Percentiles rank a stretch among this genome's conserved stretches.
phyloP scores from a whole-genome alignment of 306 rosid genomes.

The Cyamopsis tetragonoloba region DNA sequence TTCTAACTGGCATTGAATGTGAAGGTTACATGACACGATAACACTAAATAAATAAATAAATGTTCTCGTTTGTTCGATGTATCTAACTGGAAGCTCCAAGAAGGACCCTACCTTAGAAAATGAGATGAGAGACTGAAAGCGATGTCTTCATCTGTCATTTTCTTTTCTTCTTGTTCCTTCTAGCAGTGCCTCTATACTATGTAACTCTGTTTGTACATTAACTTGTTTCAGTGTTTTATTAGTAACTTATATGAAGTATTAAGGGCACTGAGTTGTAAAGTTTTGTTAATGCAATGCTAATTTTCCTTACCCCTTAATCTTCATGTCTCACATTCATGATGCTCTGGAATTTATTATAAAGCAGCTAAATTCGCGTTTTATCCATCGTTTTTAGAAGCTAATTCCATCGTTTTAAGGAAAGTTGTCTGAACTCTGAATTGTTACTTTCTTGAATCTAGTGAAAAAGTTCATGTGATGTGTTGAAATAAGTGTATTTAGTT shows the following conservation, averaged over 20 bases:
- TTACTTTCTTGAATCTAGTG: neutral
- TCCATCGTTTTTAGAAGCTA: neutral
- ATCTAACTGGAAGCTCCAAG: slow-evolving; percentile 20
- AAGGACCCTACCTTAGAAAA: neutral
- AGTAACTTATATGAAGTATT: neutral
- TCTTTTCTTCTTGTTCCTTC: slow-evolving; percentile 2
- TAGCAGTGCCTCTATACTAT: neutral
- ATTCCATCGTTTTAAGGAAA: neutral
- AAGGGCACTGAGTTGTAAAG: neutral
- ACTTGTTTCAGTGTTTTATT: neutral
- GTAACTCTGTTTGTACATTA: slow-evolving; percentile 15
- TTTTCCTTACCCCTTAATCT: neutral
- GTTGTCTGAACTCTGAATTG: neutral
- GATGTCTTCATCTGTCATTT: neutral
- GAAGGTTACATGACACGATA: neutral
- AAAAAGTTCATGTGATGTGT: neutral
- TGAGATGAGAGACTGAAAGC: slow-evolving; percentile 17
- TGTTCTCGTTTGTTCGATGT: slow-evolving; percentile 2
- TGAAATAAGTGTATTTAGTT: neutral
- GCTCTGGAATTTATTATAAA: neutral
- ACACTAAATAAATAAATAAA: slow-evolving; percentile 2
- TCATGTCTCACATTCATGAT: neutral
- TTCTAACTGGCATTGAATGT: slow-evolving; percentile 19
- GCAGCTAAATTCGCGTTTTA: neutral
- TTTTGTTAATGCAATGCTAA: neutral